phyloP scores from a whole-genome alignment of 495 filamentous ascomycete genomes.

The Aspergillus cavernicola region DNA sequence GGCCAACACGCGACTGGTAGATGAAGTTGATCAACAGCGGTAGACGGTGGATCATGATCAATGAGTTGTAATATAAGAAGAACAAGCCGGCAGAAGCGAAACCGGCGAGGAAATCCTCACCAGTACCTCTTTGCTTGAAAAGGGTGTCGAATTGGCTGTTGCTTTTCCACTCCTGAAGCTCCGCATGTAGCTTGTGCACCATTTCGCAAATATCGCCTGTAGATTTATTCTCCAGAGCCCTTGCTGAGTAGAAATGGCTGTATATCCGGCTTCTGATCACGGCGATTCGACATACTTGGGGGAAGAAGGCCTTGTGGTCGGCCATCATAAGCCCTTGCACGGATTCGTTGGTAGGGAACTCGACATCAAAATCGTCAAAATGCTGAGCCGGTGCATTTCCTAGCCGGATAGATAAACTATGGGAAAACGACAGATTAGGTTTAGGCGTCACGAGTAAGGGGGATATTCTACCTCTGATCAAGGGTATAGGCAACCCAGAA shows the following conservation, averaged over 20 bases:
- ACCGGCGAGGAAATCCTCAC: constrained; percentile 78
- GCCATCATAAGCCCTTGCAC: constrained; percentile 66
- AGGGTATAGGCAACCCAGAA: constrained; percentile 94
- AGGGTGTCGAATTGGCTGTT: constrained; percentile 69
- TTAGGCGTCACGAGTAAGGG: background rate
- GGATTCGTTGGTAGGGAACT: constrained; percentile 76
- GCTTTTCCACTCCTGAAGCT: constrained; percentile 89
- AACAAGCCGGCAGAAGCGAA: constrained; percentile 85
- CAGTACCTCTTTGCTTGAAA: constrained; percentile 76
- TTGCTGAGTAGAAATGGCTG: constrained; percentile 80
- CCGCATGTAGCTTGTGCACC: constrained; percentile 80
- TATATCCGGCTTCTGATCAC: constrained; percentile 91
- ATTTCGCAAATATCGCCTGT: constrained; percentile 82
- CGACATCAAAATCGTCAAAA: constrained; percentile 94
- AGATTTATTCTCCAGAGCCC: constrained; percentile 69
- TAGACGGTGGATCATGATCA: constrained; percentile 96
- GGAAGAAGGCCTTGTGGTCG: constrained; percentile 80
- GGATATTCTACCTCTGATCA: constrained; percentile 70
- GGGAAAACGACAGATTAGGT: background rate
- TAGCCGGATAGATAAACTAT: constrained; percentile 74
- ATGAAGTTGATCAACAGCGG: constrained; percentile 77
- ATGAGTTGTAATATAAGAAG: constrained; percentile 91
- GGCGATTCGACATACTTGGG: constrained; percentile 80
- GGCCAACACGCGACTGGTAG: constrained; percentile 10
- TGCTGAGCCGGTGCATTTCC: constrained; percentile 88